A percentile compares a stretch with the other conserved stretches of the same genome.
Conservation (phyloP, 805 yeast species). For the Saturnispora kantuleensis region DNA sequence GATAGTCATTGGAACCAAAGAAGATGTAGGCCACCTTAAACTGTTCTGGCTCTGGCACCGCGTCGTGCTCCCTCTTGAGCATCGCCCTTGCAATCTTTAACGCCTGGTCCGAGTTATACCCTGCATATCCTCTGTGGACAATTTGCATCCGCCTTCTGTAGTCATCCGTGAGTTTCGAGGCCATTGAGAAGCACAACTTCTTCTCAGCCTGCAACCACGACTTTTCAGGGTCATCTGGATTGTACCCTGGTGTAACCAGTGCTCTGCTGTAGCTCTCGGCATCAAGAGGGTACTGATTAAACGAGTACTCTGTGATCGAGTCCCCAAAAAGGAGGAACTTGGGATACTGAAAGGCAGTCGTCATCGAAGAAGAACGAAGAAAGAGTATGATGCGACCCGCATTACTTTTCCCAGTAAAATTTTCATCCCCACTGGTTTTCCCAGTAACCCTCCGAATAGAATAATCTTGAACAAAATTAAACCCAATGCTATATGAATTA, state of each 20-base stretch:
- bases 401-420: no score
- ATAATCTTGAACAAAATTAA: no score
- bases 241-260: background rate
- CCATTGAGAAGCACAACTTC: slow-evolving; percentile 19
- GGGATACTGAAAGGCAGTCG: slow-evolving; percentile 1
- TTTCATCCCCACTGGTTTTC: no score
- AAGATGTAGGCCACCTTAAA: slow-evolving; percentile 43
- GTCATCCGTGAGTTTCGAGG: slow-evolving; percentile 19
- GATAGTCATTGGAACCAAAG: slow-evolving; percentile 71
- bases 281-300: slow-evolving; percentile 14
- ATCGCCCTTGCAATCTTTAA: slow-evolving; percentile 28
- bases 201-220: background rate
- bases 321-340: slow-evolving; percentile 26
- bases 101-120: slow-evolving; percentile 38
- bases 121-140: slow-evolving; percentile 63
- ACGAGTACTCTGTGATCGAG: slow-evolving; percentile 26
- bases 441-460: no score
- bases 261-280: background rate
- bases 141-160: slow-evolving; percentile 58
- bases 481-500: no score
- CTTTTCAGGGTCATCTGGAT: slow-evolving; percentile 7
- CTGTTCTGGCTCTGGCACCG: slow-evolving; percentile 20
- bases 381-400: no score
- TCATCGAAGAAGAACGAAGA: background rate
- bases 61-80: slow-evolving; percentile 37